phyloP scores from a whole-genome alignment of 169 alveolate species.

The Eimeria acervulina region DNA sequence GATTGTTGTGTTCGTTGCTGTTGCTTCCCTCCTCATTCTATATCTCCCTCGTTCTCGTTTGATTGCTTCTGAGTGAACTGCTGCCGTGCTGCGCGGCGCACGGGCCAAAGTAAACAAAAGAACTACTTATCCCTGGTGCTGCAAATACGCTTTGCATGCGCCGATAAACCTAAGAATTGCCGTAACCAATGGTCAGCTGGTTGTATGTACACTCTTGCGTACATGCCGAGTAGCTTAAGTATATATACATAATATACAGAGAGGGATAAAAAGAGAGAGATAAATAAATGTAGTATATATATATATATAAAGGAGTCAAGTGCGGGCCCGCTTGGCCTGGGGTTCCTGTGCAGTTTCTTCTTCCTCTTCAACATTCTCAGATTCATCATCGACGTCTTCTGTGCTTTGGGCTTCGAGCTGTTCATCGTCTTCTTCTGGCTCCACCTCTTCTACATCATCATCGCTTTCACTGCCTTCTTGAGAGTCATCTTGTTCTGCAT shows the following conservation, averaged over 20 bases:
- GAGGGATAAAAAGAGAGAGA: no score
- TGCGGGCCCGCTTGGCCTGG: conserved; percentile 52
- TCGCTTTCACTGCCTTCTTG: conserved; percentile 37
- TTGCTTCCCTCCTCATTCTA: not conserved
- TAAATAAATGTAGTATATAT: not conserved
- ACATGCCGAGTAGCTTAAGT: not conserved
- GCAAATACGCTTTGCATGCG: not conserved
- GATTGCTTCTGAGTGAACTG: not conserved
- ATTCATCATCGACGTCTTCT: conserved; percentile 42
- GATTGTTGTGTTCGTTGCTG: not conserved
- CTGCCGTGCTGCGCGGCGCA: not conserved
- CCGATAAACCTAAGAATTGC: not conserved
- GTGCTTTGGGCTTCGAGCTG: conserved; percentile 23
- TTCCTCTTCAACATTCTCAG: conserved; percentile 33
- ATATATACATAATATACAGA: not conserved
- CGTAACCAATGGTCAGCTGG: conserved; percentile 6
- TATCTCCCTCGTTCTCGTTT: not conserved
- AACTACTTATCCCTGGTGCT: not conserved
- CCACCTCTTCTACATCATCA: conserved; percentile 58
- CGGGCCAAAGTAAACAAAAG: not conserved
- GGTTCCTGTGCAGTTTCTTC: conserved; percentile 19
- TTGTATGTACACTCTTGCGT: not conserved
- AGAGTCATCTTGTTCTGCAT: not conserved
- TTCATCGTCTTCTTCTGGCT: conserved; percentile 40
- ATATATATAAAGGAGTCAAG: not conserved